A percentile compares a stretch with the other conserved stretches of the same genome.
These are phyloP conservation scores for Acacia acuminata DNA, from an alignment of 306 rosid genomes.

Conservation along the genomic window DNA sequence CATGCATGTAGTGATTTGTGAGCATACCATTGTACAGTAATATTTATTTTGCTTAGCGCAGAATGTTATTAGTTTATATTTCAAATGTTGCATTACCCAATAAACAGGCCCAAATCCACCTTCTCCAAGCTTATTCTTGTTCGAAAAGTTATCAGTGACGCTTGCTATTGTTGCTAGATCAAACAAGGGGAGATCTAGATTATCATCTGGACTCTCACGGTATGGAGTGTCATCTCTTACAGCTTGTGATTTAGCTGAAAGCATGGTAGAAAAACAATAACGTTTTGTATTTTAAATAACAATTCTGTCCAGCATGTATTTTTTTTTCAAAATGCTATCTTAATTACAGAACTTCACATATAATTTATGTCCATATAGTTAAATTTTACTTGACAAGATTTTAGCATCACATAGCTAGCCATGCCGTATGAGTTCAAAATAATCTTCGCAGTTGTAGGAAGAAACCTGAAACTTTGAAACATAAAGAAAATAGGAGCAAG, in stretches of 20 bases:
- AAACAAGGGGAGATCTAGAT: conserved; percentile 37
- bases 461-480: neutral
- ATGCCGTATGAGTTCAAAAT: neutral
- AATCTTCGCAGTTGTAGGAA: neutral
- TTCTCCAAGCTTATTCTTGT: conserved; percentile 17
- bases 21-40: neutral
- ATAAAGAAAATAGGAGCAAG: neutral
- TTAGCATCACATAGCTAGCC: neutral
- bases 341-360: neutral
- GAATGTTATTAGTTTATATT: neutral
- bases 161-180: neutral
- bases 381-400: neutral
- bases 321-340: neutral
- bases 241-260: neutral
- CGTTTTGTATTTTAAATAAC: neutral
- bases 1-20: neutral
- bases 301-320: neutral
- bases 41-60: neutral
- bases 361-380: neutral
- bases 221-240: neutral
- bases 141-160: conserved; percentile 11
- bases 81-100: neutral
- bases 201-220: neutral
- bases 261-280: neutral
- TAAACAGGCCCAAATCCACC: conserved; percentile 30